Evolutionary conservation across 2,329 filamentous ascomycete genomes (phyloP).

Genomic region (Aspergillus texensis): DNA sequence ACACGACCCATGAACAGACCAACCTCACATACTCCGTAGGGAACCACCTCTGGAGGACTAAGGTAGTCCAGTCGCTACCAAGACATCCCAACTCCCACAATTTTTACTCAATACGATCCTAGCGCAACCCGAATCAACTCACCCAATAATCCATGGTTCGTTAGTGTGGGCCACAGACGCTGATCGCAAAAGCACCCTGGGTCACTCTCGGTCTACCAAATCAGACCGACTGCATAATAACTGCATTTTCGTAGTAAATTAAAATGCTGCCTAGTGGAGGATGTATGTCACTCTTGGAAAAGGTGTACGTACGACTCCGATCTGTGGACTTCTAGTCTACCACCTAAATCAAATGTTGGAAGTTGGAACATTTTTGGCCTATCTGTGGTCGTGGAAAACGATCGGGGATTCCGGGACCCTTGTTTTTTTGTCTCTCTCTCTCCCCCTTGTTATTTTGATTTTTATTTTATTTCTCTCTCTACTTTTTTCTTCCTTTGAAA

Average conservation of each 20-base stretch:
- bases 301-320: neutral
- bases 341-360: neutral
- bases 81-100: neutral
- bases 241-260: neutral
- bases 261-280: neutral
- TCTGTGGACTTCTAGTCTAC: neutral
- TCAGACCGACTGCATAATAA: neutral
- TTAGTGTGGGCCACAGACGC: neutral
- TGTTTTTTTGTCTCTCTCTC: neutral
- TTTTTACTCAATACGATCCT: neutral
- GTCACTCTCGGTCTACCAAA: neutral
- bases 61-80: neutral
- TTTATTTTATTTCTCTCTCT: no score
- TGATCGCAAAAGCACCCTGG: neutral
- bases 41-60: neutral
- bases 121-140: slow-evolving; percentile 1
- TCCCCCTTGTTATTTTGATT: no score
- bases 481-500: no score
- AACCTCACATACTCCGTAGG: neutral
- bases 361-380: neutral
- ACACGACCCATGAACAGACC: neutral
- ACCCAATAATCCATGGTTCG: neutral
- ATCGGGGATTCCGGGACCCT: neutral
- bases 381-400: neutral
- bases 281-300: neutral